Evolutionary conservation across 441 rosid genomes (phyloP), one percentile per base, ranked within the genome.

Genomic region (Erysimum pusillum): DNA sequence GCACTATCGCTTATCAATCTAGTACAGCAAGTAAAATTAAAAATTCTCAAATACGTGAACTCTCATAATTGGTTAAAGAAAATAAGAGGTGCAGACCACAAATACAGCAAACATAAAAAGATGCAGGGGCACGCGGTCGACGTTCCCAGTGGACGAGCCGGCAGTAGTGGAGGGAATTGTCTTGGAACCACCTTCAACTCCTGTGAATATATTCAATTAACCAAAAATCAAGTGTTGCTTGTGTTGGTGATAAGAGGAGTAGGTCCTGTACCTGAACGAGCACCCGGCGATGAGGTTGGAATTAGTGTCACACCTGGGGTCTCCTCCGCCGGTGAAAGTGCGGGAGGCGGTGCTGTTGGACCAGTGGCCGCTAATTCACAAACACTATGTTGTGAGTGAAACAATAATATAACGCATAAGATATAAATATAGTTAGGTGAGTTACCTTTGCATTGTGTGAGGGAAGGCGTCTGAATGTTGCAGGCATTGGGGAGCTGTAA

Each of bases 401-500:
- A 62, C 74, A 60, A 31, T 57, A 41, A 13, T 32, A 57, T 7
- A 67, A 60, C 32, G 60, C 25, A 36, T 52, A 64, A 32, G 22
- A 56, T 22, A 63, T 9, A 49, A 17, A 49, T 9, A 49, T 17
- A 49, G 54, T 7, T 18, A 49, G 54, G 28, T 56, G 46, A 42
- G 36, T 34, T 78, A 72, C 77, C 88, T 17, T 65, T 81, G 87
- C 96, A 91, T 41, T 71, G 78, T 75, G 88, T 81, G 68, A 70
- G 71, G 2, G 90, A 82, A 36, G 90, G 88, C 22, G 88, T 83
- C 76, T 81, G 84, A 73, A 89, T 88, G 20, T 79, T 87, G 80
- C 94, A 91, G 45, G 85, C 89, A 4, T 45, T 67, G 18, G 96
- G 96, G 70, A 89, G 90, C 57, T 84, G 85, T 78, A 85, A 63